phyloP scores from a whole-genome alignment of 139 green algal genomes.

The Chlamydomonas asymmetrica region DNA sequence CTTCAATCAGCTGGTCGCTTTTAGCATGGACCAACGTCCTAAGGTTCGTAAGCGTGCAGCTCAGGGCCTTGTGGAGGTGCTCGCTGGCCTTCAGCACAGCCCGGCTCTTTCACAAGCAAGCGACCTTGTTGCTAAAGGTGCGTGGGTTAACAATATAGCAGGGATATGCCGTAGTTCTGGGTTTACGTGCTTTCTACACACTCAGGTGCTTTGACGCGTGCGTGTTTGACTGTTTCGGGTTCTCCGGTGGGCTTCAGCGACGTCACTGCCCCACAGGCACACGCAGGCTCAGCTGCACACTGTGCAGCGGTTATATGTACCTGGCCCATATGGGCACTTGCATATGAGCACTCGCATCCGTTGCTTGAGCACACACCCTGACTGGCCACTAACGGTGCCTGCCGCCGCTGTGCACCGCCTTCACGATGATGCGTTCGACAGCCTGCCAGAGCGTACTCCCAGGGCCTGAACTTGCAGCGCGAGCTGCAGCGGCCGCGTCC shows the following conservation, averaged over 20 bases:
- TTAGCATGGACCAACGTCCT: slow-evolving; percentile 58
- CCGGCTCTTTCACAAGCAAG: slow-evolving; percentile 11
- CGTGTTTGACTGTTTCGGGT: background rate
- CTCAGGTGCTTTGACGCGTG: background rate
- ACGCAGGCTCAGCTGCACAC: no score
- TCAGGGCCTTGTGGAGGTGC: slow-evolving; percentile 53
- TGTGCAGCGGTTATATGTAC: no score
- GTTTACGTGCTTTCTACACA: background rate
- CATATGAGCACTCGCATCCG: no score
- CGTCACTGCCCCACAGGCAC: no score
- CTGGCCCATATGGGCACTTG: no score
- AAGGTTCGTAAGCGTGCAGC: slow-evolving; percentile 76
- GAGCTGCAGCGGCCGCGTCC: slow-evolving; percentile 64
- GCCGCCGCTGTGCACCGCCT: no score
- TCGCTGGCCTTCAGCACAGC: slow-evolving; percentile 62
- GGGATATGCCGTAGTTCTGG: background rate
- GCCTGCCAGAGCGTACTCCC: slow-evolving; percentile 64
- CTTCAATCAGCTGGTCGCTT: slow-evolving; percentile 45
- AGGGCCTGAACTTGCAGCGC: slow-evolving; percentile 67
- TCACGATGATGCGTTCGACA: no score
- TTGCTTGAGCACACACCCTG: no score
- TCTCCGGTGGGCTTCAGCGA: no score
- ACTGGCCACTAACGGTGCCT: no score
- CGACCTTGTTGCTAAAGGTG: slow-evolving; percentile 15
- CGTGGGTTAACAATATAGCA: background rate